Base-by-base conservation (phyloP, 495 filamentous ascomycete genomes). In the Cladorrhinum samala region DNA sequence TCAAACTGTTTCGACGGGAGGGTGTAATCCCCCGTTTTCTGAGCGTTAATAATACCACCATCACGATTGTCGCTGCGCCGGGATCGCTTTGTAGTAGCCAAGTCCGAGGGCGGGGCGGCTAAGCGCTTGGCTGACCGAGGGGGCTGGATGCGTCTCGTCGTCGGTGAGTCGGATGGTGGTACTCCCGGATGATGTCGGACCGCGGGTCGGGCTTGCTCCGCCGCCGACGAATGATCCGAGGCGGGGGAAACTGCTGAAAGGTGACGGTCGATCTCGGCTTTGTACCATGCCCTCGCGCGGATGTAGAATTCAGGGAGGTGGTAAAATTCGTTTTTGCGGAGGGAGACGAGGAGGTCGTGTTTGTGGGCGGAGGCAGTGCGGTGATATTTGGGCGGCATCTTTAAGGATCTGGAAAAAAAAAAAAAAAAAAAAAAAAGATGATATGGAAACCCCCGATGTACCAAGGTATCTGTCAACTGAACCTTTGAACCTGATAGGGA, bases 281-380 rank as follows among this genome's bases (percentile, higher is more conserved):
- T 68, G 55, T 65, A 68, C 66, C 66, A 68, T 7, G 61, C 53
- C 36, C 49, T 55, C 0, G 55, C 61, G 0, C 63, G 57, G n/a
- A 40, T 48, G 33, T 55, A 57, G 40, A 68, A 68, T 23, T 67
- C 64, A 1, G 53, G 37, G 11, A 20, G 23, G 7, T 17, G 19
- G 48, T 67, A 65, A 5, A 63, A 9, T 0, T 56, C 52, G 7
- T 61, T 55, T 30, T 17, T 52, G 19, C 46, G 56, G 5, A 66
- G 54, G 20, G 65, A 58, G n/a, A n/a, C n/a, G 0, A 5, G 30
- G 0, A 65, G 38, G 39, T 66, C 63, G 36, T 61, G 57, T 1
- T 48, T 50, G 1, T 61, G 56, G 0, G 52, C 53, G 3, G 55
- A 53, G 18, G 64, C 58, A 9, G 45, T 58, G 7, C 54, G 41